phyloP scores from a whole-genome alignment of 2,329 filamentous ascomycete species.

The Phialophora verrucosa region DNA sequence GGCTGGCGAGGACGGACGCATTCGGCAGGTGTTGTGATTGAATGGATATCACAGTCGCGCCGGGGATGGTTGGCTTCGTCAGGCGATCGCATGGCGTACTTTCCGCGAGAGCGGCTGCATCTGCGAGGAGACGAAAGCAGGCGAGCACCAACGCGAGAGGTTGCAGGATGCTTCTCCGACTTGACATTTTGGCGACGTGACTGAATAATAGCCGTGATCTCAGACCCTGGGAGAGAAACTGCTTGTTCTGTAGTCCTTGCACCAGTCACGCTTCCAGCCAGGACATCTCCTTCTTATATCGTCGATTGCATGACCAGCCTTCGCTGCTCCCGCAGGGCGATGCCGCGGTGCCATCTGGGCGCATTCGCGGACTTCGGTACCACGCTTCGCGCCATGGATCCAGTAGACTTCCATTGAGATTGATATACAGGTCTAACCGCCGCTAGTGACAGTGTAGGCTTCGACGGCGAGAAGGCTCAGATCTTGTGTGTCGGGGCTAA shows the following conservation, averaged over 20 bases:
- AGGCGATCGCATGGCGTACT: constrained; percentile 2
- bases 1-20: constrained; percentile 7
- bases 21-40: constrained; percentile 12
- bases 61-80: constrained; percentile 6
- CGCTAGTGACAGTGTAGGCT: neutral
- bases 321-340: neutral
- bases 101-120: neutral
- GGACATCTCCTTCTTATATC: neutral
- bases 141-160: neutral
- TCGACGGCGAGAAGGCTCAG: neutral
- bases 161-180: constrained; percentile 10
- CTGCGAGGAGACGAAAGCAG: neutral
- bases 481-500: neutral
- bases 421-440: neutral
- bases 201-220: neutral
- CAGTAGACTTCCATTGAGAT: neutral
- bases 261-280: neutral
- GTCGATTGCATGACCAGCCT: neutral
- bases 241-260: neutral
- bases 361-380: neutral
- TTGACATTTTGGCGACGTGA: neutral
- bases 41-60: constrained; percentile 10
- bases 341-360: neutral
- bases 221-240: neutral
- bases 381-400: neutral